Conservation (phyloP, 2,329 filamentous ascomycete species). For the Fonsecaea pedrosoi region DNA sequence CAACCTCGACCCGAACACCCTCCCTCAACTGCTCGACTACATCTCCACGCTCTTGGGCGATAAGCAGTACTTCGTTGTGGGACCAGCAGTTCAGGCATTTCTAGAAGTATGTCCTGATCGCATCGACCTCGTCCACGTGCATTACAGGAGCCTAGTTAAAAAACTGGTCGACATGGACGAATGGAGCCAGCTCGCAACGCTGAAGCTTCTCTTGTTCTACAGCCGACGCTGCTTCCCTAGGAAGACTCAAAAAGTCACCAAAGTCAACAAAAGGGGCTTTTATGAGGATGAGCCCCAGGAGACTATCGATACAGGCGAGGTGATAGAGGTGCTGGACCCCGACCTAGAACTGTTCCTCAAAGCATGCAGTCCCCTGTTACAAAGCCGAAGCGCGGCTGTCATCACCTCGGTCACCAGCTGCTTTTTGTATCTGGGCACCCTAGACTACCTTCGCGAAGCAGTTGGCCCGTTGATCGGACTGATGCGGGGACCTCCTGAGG, state of each 20-base stretch:
- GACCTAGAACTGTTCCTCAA: conserved; percentile 84
- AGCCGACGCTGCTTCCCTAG: conserved; percentile 85
- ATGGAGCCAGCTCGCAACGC: conserved; percentile 87
- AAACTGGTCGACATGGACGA: conserved; percentile 99
- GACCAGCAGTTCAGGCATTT: conserved; percentile 88
- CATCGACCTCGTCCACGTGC: conserved; percentile 86
- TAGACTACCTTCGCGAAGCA: conserved; percentile 74
- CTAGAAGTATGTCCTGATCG: conserved; percentile 86
- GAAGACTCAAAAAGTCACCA: conserved; percentile 65
- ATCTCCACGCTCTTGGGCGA: conserved; percentile 80
- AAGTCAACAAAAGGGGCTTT: conserved; percentile 71
- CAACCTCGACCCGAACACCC: conserved; percentile 81
- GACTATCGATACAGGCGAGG: conserved; percentile 56
- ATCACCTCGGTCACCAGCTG: conserved; percentile 85
- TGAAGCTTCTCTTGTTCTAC: conserved; percentile 84
- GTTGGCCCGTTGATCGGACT: conserved; percentile 87
- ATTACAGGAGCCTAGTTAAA: conserved; percentile 82
- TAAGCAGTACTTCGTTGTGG: conserved; percentile 95
- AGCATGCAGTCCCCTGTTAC: conserved; percentile 80
- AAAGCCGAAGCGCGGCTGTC: conserved; percentile 91
- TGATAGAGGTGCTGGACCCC: conserved; percentile 71
- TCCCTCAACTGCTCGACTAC: conserved; percentile 84
- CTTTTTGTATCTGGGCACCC: conserved; percentile 82
- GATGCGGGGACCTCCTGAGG: conserved; percentile 81
- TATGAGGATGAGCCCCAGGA: conserved; percentile 72